Evolutionary conservation across 345 rosid genomes (phyloP).

Genomic region (Erodium maritimum): DNA sequence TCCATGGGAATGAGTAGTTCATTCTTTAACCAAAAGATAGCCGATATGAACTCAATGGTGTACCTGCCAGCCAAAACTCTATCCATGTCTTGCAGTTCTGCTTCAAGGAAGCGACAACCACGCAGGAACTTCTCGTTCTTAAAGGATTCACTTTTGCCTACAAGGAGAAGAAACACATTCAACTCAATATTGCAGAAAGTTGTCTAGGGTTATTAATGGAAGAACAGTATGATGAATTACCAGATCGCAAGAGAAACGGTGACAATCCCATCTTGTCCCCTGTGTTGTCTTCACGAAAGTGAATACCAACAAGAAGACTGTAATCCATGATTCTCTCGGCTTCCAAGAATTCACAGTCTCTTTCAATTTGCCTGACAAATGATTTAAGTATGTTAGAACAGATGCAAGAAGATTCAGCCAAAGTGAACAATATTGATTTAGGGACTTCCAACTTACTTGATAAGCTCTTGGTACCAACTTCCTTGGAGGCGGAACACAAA

Average conservation of each 20-base stretch:
- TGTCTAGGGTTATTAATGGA: no score
- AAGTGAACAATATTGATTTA: conserved; percentile 3
- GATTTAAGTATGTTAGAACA: no score
- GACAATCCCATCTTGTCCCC: conserved; percentile 88
- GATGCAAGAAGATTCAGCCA: background rate
- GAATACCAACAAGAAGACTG: conserved; percentile 90
- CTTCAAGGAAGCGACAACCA: conserved; percentile 83
- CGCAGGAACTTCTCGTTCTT: conserved; percentile 84
- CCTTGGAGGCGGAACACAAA: conserved; percentile 72
- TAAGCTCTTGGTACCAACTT: conserved; percentile 79
- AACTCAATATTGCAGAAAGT: background rate
- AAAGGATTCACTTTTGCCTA: conserved; percentile 67
- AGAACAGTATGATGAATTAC: conserved; percentile 21
- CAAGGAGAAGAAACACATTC: conserved; percentile 7
- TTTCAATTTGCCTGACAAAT: conserved; percentile 72
- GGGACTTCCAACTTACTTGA: conserved; percentile 35
- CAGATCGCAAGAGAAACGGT: conserved; percentile 77
- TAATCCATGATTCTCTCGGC: conserved; percentile 94
- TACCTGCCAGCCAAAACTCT: conserved; percentile 76
- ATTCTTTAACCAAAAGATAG: background rate
- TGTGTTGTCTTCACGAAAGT: conserved; percentile 77
- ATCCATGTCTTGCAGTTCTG: conserved; percentile 91
- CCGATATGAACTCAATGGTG: conserved; percentile 1
- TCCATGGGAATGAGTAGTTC: no score
- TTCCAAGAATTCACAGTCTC: conserved; percentile 88